Evolutionary conservation across 2,329 filamentous ascomycete species (phyloP).

Genomic region (Fusarium protoensiforme): DNA sequence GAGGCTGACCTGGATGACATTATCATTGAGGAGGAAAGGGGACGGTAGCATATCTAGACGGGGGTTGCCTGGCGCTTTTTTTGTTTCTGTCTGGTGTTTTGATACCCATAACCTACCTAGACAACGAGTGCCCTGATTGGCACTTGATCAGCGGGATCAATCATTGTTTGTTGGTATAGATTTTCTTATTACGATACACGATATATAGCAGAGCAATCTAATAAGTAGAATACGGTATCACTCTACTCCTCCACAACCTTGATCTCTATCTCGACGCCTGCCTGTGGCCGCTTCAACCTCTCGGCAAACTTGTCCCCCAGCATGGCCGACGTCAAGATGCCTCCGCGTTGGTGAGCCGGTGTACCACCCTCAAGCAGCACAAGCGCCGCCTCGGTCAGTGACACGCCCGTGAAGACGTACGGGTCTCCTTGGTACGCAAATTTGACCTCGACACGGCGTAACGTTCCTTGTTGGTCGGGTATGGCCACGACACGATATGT

Average conservation of each 20-base stretch:
- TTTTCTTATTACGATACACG: constrained; percentile 14
- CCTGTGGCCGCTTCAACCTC: constrained; percentile 15
- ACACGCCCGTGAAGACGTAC: constrained; percentile 33
- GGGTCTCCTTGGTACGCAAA: constrained; percentile 30
- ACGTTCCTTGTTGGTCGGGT: constrained; percentile 3
- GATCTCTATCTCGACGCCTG: constrained; percentile 22
- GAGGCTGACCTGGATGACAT: constrained; percentile 32
- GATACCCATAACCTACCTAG: constrained; percentile 37
- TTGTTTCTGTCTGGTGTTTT: constrained; percentile 26
- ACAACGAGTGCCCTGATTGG: constrained; percentile 21
- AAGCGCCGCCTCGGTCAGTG: constrained; percentile 31
- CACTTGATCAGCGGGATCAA: constrained; percentile 1
- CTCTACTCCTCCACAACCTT: background rate
- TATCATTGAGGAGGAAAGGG: constrained; percentile 28
- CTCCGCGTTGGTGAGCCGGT: constrained; percentile 20
- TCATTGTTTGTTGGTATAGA: constrained; percentile 12
- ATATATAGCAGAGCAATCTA: constrained; percentile 9
- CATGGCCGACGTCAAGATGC: constrained; percentile 33
- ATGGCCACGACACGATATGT: constrained; percentile 26
- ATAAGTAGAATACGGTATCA: background rate
- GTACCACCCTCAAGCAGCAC: constrained; percentile 24
- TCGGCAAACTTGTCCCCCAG: constrained; percentile 24
- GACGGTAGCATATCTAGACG: constrained; percentile 9
- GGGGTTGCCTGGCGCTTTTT: constrained; percentile 1
- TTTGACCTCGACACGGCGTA: constrained; percentile 12